Percentiles rank a stretch among this genome's conserved stretches.
phyloP scores from a whole-genome alignment of 805 yeast genomes.

The Hanseniaspora meyeri region DNA sequence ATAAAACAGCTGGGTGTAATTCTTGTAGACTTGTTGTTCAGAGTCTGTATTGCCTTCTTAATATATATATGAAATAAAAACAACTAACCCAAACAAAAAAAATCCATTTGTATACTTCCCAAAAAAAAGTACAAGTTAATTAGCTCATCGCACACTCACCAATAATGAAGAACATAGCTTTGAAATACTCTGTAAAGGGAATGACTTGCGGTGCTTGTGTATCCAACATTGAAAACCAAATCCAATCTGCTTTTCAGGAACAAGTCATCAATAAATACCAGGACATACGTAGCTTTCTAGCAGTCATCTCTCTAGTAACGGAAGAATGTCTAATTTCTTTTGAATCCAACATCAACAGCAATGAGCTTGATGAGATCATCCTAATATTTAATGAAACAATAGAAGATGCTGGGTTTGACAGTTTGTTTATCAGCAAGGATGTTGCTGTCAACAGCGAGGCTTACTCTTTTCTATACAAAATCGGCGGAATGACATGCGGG shows the following conservation, averaged over 20 bases:
- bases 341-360: conserved; percentile 14
- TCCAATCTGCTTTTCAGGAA: conserved; percentile 38
- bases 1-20: background rate
- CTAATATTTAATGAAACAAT: conserved; percentile 58
- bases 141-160: background rate
- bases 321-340: conserved; percentile 44
- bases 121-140: background rate
- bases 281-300: background rate
- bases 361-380: conserved; percentile 37
- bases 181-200: conserved; percentile 34
- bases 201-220: conserved; percentile 92
- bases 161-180: background rate
- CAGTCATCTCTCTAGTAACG: conserved; percentile 37
- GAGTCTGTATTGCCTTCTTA: background rate
- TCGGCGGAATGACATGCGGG: conserved; percentile 83
- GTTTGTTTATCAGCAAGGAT: conserved; percentile 28
- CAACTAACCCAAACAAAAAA: background rate
- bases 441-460: conserved; percentile 21
- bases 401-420: conserved; percentile 71
- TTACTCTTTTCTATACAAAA: conserved; percentile 7
- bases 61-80: background rate
- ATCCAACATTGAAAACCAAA: conserved; percentile 46
- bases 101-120: too few species aligned
- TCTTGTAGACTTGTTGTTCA: too few species aligned
- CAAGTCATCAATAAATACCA: background rate